A percentile compares a stretch with the other conserved stretches of the same genome.
These are phyloP conservation scores for Shiraia bambusicola DNA, from an alignment of 2,329 filamentous ascomycete species.

Conservation along the genomic window DNA sequence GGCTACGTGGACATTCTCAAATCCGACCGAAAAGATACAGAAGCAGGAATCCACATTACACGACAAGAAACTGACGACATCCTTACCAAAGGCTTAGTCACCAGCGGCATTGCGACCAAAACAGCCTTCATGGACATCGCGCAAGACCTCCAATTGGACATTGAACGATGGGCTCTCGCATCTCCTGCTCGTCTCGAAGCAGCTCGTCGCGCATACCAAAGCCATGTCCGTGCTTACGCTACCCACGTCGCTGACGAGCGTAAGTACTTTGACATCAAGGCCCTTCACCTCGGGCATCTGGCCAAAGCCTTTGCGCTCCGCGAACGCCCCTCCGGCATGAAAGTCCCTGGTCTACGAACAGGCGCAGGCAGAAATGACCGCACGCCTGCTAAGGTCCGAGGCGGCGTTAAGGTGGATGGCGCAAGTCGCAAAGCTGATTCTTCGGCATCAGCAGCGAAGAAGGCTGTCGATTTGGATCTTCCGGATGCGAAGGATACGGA, in stretches of 20 bases:
- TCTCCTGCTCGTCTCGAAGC: slow-evolving; percentile 72
- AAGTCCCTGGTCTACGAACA: slow-evolving; percentile 53
- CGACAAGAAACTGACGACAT: slow-evolving; percentile 66
- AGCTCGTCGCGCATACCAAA: slow-evolving; percentile 83
- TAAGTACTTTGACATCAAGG: slow-evolving; percentile 85
- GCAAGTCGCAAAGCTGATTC: slow-evolving; percentile 40
- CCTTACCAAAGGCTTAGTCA: slow-evolving; percentile 63
- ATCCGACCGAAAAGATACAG: slow-evolving; percentile 64
- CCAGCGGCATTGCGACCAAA: slow-evolving; percentile 41
- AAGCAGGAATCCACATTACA: slow-evolving; percentile 60
- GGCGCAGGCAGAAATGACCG: slow-evolving; percentile 41
- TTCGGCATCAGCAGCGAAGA: slow-evolving; percentile 13
- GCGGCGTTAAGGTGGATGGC: slow-evolving; percentile 37
- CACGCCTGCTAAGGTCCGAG: slow-evolving; percentile 46
- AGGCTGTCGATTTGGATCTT: slow-evolving; percentile 30
- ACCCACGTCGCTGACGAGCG: slow-evolving; percentile 88
- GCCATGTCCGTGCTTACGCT: slow-evolving; percentile 90
- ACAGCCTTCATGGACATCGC: slow-evolving; percentile 65
- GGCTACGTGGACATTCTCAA: slow-evolving; percentile 80
- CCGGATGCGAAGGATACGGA: slow-evolving; percentile 53
- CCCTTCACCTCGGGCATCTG: slow-evolving; percentile 86
- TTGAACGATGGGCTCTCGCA: slow-evolving; percentile 66
- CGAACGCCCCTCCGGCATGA: slow-evolving; percentile 82
- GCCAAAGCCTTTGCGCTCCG: slow-evolving; percentile 91
- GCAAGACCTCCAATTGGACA: slow-evolving; percentile 66